These are phyloP conservation scores for Crithidia expoeki DNA, from an alignment of 208 protist species.

Conservation along the genomic window DNA sequence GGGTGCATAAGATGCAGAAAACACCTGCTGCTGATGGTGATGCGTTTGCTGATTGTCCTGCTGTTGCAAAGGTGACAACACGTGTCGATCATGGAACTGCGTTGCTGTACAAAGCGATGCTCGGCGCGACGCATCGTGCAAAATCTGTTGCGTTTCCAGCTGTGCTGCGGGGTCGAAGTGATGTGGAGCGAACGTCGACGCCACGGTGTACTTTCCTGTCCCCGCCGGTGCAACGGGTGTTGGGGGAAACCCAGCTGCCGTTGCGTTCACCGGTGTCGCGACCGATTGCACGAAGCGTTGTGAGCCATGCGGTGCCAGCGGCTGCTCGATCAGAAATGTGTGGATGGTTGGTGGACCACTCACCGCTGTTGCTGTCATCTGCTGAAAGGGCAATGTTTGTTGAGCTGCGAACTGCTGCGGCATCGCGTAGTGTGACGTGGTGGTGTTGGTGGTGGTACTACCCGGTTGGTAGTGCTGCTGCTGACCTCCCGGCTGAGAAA, in stretches of 20 bases:
- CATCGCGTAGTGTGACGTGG: background rate
- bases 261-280: too few relatives aligned
- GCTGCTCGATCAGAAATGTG: constrained; percentile 11
- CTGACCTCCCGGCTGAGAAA: background rate
- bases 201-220: too few relatives aligned
- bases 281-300: background rate
- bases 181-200: too few relatives aligned
- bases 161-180: background rate
- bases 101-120: background rate
- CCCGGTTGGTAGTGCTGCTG: background rate
- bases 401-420: background rate
- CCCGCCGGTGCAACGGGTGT: too few relatives aligned
- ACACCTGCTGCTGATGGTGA: constrained; percentile 3
- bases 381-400: background rate
- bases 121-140: background rate
- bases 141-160: background rate
- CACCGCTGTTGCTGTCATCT: background rate
- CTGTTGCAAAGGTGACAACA: background rate
- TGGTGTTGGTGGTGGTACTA: background rate
- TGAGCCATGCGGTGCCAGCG: background rate
- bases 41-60: constrained; percentile 4
- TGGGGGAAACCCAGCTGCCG: too few relatives aligned
- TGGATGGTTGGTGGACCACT: background rate
- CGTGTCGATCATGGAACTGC: background rate
- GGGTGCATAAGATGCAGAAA: background rate